Evolutionary conservation across 768 basidiomycete species (phyloP), one percentile per base, ranked within the genome.

Genomic region (Hericium rajendrae): DNA sequence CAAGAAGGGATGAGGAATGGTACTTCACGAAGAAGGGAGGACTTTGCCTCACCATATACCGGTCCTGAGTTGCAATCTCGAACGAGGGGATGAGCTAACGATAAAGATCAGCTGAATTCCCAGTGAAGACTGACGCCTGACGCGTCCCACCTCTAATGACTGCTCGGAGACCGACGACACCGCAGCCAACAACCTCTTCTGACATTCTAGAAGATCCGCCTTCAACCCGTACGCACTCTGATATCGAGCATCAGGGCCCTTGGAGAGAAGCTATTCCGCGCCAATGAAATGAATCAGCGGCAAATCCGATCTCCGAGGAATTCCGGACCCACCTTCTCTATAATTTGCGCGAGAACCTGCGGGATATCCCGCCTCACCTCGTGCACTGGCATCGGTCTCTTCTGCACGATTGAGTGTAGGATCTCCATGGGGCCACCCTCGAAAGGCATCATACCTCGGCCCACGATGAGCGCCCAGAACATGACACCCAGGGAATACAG

Each of bases 391-490:
- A 85, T 85, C 0, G 86, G 84, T 13, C 83, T 70, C 62, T 84
- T 85, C 65, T 86, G 85, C 22, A 86, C 83, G 55, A 88, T 84
- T 2, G 85, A 77, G 64, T 86, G 83, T 56, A 87, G 64, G 22
- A 89, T 71, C 65, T 89, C 86, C 60, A 85, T 60, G 11, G 73
- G 71, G 3, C 70, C 68, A 12, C 74, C 73, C 57, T 74, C 73
- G 58, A 74, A 73, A 2, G 72, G 72, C 55, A 71, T 53, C 37
- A 66, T 68, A 26, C 72, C 85, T 39, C 82, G 74, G 22, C 86
- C 85, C 15, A 86, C 84, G n/a, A 88, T 73, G 3, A 87, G 71
- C 10, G 84, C 85, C 85, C 85, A 88, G 66, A 86, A 86, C 62
- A 86, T 67, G 57, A 86, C 79, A 2, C 87, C 87, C 6, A 88